Percentiles rank a stretch among this genome's conserved stretches.
phyloP scores from a whole-genome alignment of 345 rosid genomes.

The Gossypium bickii region DNA sequence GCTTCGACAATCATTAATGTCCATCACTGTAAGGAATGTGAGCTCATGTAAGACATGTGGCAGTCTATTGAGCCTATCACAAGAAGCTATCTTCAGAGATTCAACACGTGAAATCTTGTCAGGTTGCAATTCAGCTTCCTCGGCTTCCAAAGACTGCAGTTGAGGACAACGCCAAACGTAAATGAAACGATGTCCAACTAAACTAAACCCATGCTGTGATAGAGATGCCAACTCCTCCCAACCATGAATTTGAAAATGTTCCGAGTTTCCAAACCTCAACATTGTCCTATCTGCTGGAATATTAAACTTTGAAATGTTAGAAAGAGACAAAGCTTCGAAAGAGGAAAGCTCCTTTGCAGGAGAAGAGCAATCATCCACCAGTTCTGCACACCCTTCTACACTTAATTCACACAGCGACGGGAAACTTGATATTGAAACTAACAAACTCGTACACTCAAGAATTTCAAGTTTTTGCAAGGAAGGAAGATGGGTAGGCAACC shows the following conservation, averaged over 20 bases:
- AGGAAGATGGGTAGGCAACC: too few species aligned
- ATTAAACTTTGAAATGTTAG: too few species aligned
- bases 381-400: too few species aligned
- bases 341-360: too few species aligned
- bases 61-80: background rate
- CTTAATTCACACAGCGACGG: too few species aligned
- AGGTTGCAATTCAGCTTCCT: background rate
- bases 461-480: too few species aligned
- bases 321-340: too few species aligned
- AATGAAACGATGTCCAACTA: background rate
- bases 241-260: background rate
- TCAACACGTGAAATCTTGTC: background rate
- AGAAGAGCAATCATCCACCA: too few species aligned
- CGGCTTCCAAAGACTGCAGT: background rate
- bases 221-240: background rate
- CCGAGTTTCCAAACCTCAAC: background rate
- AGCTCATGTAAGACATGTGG: background rate
- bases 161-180: background rate
- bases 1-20: rapidly evolving
- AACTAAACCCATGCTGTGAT: too few species aligned
- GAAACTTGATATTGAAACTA: too few species aligned
- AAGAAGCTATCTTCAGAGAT: background rate
- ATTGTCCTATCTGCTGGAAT: too few species aligned
- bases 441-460: rapidly evolving
- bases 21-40: too few species aligned